A percentile compares a stretch with the other conserved stretches of the same genome.
These are phyloP conservation scores for Ailanthus altissimus DNA, from an alignment of 345 rosid genomes.

Conservation along the genomic window DNA sequence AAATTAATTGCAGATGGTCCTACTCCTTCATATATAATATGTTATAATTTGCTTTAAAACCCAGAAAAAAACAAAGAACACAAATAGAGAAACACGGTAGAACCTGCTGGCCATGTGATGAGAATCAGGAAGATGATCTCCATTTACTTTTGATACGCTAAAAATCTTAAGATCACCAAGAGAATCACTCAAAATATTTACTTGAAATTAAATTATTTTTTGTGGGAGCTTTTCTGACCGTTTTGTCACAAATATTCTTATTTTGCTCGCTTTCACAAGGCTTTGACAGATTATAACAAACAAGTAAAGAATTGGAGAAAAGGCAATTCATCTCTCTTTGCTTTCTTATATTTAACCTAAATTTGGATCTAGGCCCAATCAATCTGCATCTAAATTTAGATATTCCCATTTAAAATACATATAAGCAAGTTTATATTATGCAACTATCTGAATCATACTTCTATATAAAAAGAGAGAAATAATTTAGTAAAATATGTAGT, in stretches of 20 bases:
- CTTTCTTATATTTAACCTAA: neutral
- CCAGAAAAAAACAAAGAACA: too few species aligned
- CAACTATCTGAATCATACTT: neutral
- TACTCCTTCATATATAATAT: neutral
- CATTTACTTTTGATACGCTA: neutral
- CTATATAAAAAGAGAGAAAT: too few species aligned
- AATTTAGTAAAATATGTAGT: too few species aligned
- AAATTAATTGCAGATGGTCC: neutral
- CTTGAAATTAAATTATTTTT: neutral
- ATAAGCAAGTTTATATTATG: neutral
- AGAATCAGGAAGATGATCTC: neutral
- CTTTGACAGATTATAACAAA: neutral
- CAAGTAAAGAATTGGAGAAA: neutral
- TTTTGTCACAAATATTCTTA: too few species aligned
- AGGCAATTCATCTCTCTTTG: neutral
- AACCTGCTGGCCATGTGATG: too few species aligned
- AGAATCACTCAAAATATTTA: neutral
- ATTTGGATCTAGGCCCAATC: neutral
- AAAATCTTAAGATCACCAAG: neutral
- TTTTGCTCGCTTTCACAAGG: neutral
- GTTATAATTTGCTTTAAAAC: too few species aligned
- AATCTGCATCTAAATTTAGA: neutral
- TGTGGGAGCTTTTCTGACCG: neutral
- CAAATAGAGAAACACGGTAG: too few species aligned
- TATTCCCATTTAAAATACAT: neutral